These are phyloP conservation scores for Huntiella savannae DNA, from an alignment of 2,329 filamentous ascomycete species.

Conservation along the genomic window DNA sequence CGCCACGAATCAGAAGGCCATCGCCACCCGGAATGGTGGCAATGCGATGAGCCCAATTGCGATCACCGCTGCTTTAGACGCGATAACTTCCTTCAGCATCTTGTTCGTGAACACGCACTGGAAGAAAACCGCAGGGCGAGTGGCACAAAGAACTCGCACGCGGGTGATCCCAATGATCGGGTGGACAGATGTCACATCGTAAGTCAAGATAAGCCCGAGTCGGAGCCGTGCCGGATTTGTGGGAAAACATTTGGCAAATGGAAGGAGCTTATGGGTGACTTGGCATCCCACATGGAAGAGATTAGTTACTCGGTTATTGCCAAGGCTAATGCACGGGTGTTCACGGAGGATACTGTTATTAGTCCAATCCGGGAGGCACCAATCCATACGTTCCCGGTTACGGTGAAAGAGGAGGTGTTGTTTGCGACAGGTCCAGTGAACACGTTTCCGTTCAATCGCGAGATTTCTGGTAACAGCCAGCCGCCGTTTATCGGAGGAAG, in stretches of 20 bases:
- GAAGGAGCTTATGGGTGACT: slow-evolving; percentile 87
- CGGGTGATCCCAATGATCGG: slow-evolving; percentile 43
- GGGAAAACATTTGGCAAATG: slow-evolving; percentile 61
- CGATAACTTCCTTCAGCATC: slow-evolving; percentile 83
- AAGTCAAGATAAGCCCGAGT: slow-evolving; percentile 42
- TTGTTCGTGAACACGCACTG: slow-evolving; percentile 80
- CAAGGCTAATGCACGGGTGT: slow-evolving; percentile 31
- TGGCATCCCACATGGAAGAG: slow-evolving; percentile 88
- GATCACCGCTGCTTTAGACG: slow-evolving; percentile 67
- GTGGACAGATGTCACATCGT: slow-evolving; percentile 61
- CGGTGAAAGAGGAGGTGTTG: too few relatives aligned
- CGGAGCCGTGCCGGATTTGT: slow-evolving; percentile 78
- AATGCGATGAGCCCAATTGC: slow-evolving; percentile 64
- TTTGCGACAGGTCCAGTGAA: too few relatives aligned
- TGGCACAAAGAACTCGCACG: slow-evolving; percentile 18
- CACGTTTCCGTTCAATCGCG: too few relatives aligned
- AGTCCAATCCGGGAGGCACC: slow-evolving; percentile 25
- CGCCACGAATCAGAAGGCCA: slow-evolving; percentile 86
- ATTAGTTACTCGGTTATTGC: slow-evolving; percentile 65
- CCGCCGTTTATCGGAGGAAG: too few relatives aligned
- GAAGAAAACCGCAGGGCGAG: slow-evolving; percentile 44
- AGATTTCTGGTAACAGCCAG: too few relatives aligned
- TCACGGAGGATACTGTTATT: slow-evolving; percentile 44
- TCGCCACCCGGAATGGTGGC: slow-evolving; percentile 80
- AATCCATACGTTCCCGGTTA: too few relatives aligned